Conservation (phyloP, 495 filamentous ascomycete genomes). For the Podospora comata region DNA sequence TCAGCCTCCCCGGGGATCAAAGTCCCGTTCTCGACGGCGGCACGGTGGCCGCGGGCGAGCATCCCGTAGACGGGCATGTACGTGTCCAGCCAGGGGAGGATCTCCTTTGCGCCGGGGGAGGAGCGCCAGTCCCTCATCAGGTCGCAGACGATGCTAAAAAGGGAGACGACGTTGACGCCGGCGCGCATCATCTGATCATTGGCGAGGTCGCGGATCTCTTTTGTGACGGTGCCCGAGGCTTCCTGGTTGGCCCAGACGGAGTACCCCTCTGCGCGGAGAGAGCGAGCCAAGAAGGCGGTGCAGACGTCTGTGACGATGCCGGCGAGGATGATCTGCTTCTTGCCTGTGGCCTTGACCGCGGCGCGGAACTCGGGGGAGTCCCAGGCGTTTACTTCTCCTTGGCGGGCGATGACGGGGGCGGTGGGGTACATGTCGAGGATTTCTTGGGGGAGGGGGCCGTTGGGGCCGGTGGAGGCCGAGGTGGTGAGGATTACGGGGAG, state of each 20-base stretch:
- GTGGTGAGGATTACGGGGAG: constrained; percentile 69
- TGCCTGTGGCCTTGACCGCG: constrained; percentile 62
- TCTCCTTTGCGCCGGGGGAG: constrained; percentile 59
- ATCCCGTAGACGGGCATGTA: constrained; percentile 47
- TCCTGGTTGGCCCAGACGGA: constrained; percentile 76
- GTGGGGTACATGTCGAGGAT: constrained; percentile 66
- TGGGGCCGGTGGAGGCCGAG: constrained; percentile 47
- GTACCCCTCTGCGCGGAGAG: constrained; percentile 67
- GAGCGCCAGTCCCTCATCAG: constrained; percentile 77
- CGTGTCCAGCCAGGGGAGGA: constrained; percentile 65
- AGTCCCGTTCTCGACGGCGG: constrained; percentile 43
- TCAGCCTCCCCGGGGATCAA: constrained; percentile 46
- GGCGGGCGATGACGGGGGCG: constrained; percentile 61
- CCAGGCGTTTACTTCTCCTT: constrained; percentile 79
- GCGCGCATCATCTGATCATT: constrained; percentile 65
- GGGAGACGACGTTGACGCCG: constrained; percentile 62
- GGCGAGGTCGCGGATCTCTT: constrained; percentile 49
- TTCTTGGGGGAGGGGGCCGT: constrained; percentile 68
- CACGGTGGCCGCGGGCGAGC: constrained; percentile 44
- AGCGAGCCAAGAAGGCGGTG: constrained; percentile 71
- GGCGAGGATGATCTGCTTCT: constrained; percentile 67
- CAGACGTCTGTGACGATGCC: constrained; percentile 78
- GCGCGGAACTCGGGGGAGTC: constrained; percentile 68
- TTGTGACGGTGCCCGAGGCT: constrained; percentile 56
- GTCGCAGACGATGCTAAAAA: constrained; percentile 67